Evolutionary conservation across 306 rosid genomes (phyloP), one percentile per base, ranked within the genome.

Genomic region (Argentina anserina): DNA sequence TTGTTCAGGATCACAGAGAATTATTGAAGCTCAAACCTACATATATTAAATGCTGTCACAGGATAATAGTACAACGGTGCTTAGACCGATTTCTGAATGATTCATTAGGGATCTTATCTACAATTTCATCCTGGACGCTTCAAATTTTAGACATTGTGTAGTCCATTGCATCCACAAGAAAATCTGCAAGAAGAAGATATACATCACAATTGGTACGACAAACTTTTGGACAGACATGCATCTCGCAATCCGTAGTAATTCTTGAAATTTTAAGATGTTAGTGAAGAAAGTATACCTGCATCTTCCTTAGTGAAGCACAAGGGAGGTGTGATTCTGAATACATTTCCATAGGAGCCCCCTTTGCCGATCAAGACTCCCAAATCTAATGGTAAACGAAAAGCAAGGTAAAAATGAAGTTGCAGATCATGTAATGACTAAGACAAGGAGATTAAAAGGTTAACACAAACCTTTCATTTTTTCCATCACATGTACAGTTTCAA

Each of bases 241-340:
- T 10, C 31, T 47, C 43, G 23, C 37, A 34, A 13, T 53, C 47
- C 59, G 25, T 31, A 50, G 52, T 20, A 36, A 36, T 65, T 66
- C 23, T 58, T 13, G 23, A 42, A 62, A 3, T 52, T 69, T 41
- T 36, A 59, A 49, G 26, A 28, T 9, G 70, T 42, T 4, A 64
- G 67, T 34, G 37, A 39, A 42, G 14, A 69, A 28, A 50, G 69
- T 65, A 40, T 59, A 92, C 98, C 98, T 76, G 99, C 96, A 84
- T 91, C 99, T 75, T 91, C 89, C 80, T 86, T 89, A 21, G 85
- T 86, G 90, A 94, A 85, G 79, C 99, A 91, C 52, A 94, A 74
- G 10, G 99, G 97, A 73, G 99, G 99, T 50, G 97, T 94, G 47
- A 94, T 85, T 83, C 99, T 81, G 68, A 91, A 94, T 29, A 94